These are phyloP conservation scores for Leptographium galeiforme DNA, from an alignment of 2,329 filamentous ascomycete species.

Conservation along the genomic window DNA sequence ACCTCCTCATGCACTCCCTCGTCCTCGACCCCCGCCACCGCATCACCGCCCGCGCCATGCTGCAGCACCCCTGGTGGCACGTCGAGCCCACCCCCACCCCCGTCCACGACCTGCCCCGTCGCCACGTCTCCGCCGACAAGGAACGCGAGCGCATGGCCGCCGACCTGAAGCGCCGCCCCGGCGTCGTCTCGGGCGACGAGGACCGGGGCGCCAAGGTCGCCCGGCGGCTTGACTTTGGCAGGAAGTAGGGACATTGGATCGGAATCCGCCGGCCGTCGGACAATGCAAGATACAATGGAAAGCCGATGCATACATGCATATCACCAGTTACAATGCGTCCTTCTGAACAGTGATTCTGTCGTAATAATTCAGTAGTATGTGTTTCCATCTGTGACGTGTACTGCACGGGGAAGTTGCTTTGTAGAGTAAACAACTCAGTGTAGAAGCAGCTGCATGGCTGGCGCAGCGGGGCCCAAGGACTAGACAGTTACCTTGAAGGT, in stretches of 20 bases:
- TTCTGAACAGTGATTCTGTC: too few relatives aligned
- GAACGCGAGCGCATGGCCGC: constrained; percentile 39
- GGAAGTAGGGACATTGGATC: constrained; percentile 18
- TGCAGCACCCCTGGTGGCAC: constrained; percentile 78
- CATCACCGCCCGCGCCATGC: constrained; percentile 61
- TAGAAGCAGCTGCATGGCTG: too few relatives aligned
- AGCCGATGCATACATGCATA: too few relatives aligned
- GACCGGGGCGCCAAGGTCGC: constrained; percentile 62
- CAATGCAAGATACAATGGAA: too few relatives aligned
- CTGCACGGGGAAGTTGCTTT: too few relatives aligned
- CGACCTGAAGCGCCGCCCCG: constrained; percentile 66
- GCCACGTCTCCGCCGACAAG: constrained; percentile 51
- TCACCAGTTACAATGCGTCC: too few relatives aligned
- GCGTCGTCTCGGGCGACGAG: constrained; percentile 50
- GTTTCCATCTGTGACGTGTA: too few relatives aligned
- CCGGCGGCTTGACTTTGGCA: constrained; percentile 67
- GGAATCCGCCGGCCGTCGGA: background rate
- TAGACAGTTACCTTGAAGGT: too few relatives aligned
- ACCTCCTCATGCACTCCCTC: constrained; percentile 76
- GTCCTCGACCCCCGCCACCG: constrained; percentile 76
- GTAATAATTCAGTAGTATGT: too few relatives aligned
- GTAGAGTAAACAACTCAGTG: too few relatives aligned
- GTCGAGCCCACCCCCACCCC: constrained; percentile 70
- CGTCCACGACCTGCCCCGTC: constrained; percentile 69
- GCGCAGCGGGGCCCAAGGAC: too few relatives aligned